Conservation (phyloP, 2,329 filamentous ascomycete species). For the Lasiodiplodia hormozganensis region DNA sequence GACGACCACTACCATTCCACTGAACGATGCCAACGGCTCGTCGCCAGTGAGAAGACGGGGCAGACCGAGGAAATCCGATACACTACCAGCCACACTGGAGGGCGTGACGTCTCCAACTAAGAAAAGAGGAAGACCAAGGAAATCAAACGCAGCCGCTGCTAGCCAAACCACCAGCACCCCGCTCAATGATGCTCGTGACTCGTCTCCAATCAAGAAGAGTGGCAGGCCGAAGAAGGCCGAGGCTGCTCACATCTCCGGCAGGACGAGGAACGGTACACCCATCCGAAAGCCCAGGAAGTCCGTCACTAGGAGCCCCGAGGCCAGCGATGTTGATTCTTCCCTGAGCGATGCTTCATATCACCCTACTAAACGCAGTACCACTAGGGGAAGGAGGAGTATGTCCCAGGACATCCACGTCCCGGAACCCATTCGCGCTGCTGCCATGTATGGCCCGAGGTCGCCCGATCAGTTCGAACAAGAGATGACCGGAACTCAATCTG, state of each 20-base stretch:
- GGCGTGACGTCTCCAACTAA: constrained; percentile 40
- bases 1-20: constrained; percentile 49
- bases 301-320: constrained; percentile 13
- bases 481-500: background rate
- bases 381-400: background rate
- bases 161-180: constrained; percentile 1
- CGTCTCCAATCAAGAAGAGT: constrained; percentile 37
- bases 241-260: background rate
- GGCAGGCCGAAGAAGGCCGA: constrained; percentile 5
- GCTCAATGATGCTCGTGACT: constrained; percentile 8
- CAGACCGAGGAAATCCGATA: constrained; percentile 46
- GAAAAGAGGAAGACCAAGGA: constrained; percentile 38
- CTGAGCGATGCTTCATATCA: constrained; percentile 17
- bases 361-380: background rate
- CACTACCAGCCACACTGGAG: constrained; percentile 34
- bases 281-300: constrained; percentile 28
- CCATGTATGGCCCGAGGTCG: constrained; percentile 25
- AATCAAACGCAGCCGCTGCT: constrained; percentile 26
- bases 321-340: constrained; percentile 10
- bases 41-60: constrained; percentile 47
- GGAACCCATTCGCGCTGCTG: constrained; percentile 12
- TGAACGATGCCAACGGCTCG: constrained; percentile 48
- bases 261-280: constrained; percentile 41
- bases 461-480: background rate
- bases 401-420: constrained; percentile 3